Evolutionary conservation across 352 stramenopile species (phyloP), one percentile per base, ranked within the genome.

Genomic region (Globisporangium apiculatum): DNA sequence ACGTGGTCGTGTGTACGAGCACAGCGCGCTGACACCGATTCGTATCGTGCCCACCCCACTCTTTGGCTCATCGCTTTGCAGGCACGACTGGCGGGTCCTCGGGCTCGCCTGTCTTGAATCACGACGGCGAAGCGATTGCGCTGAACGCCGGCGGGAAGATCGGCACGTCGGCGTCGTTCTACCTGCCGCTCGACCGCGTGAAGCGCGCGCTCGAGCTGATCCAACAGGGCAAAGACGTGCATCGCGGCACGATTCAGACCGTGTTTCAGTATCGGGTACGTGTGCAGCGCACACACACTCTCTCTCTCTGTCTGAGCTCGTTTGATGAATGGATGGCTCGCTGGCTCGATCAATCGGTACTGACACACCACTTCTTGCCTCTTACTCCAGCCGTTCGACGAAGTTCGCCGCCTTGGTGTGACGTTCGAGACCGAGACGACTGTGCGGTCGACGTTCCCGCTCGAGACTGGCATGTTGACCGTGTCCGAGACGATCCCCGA

Each of bases 121-220:
- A 86, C 49, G 76, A 91, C 46, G 89, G 89, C 4, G 71, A 96
- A 55, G 91, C 87, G 0, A 92, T 98, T 31, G 91, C 87, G 17
- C 65, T 98, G 40, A 98, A 98, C 65, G 92, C 90, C 14, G 91
- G 91, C 24, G 91, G 87, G 10, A 93, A 90, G 48, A 92, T 88
- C 56, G 77, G 82, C 15, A 93, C 91, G 1, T 76, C 88, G 1
- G 86, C 87, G 36, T 93, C 86, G 0, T 97, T 96, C 53, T 98
- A 97, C 67, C 68, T 98, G 0, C 91, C 91, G 0, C 67, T 97
- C 8, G 76, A 96, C 62, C 83, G 86, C 46, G 88, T 97, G 31
- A 89, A 94, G 62, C 75, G 89, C 55, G 90, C 89, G 11, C 77
- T 97, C 15, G 78, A 94, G 60, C 59, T 91, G 61, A 72, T 96